These are phyloP conservation scores for Scutellaria barbata DNA, from an alignment of 257 asterid species.

Conservation along the genomic window DNA sequence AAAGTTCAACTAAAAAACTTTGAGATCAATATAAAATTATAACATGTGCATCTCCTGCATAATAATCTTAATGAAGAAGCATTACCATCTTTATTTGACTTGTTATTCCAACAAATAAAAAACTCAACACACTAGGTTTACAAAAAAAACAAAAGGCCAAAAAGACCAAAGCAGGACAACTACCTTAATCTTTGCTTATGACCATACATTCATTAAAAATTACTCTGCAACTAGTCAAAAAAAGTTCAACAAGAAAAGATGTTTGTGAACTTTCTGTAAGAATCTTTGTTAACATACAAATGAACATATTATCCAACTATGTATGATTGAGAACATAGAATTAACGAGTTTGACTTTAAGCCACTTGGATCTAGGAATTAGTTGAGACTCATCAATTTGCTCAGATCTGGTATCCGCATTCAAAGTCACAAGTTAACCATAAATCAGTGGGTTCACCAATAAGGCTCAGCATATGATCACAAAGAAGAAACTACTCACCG, in stretches of 20 bases:
- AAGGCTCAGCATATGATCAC: slow-evolving; percentile 22
- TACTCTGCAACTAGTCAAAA: slow-evolving; percentile 25
- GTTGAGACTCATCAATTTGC: slow-evolving; percentile 26
- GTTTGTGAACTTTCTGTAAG: not conserved
- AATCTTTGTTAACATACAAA: not conserved
- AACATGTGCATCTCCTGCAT: slow-evolving; percentile 1
- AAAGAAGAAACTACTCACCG: slow-evolving; percentile 52
- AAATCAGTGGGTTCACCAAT: not conserved
- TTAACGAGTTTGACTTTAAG: not conserved
- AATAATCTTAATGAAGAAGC: slow-evolving; percentile 21
- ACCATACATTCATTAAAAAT: slow-evolving; percentile 3
- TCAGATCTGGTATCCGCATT: slow-evolving; percentile 1
- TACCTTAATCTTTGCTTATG: slow-evolving; percentile 21
- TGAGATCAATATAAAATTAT: not conserved
- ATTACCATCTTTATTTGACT: slow-evolving; percentile 8
- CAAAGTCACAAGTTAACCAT: slow-evolving; percentile 6
- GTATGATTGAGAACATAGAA: slow-evolving; percentile 21
- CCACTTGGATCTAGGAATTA: slow-evolving; percentile 1
- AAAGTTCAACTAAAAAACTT: slow-evolving; percentile 14
- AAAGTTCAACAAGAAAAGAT: slow-evolving; percentile 8
- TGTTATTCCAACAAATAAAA: slow-evolving; percentile 23
- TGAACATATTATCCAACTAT: not conserved
- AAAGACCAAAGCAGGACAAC: not conserved
- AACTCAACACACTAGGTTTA: slow-evolving; percentile 13
- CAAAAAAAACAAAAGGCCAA: not conserved